Base-by-base conservation (phyloP, 352 stramenopile species). In the Stephanocyclus meneghinianus region DNA sequence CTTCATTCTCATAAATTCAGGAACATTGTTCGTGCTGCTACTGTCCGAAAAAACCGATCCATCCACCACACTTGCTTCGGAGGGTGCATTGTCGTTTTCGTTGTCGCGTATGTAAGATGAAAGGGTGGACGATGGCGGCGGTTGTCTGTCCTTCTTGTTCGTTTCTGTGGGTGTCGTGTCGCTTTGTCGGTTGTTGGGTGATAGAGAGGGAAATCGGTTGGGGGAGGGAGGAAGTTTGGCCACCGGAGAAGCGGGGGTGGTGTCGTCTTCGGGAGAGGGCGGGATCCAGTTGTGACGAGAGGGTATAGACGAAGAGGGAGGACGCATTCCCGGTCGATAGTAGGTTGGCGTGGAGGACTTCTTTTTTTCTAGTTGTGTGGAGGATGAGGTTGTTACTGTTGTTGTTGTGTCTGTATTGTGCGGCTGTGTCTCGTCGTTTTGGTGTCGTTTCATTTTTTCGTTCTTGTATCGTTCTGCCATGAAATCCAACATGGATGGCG, bases 1-100 rank as follows among this genome's bases (percentile, higher is more conserved):
- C 8, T 59, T 74, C 9, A 56, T 44, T 42, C 55, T 63, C 66
- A 74, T 65, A 59, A 66, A 74, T 51, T 74, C 66, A 15, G 66
- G 66, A 5, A 74, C 35, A 64, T 73, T 32, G 37, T 63, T 47
- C 57, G 40, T 51, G 4, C 15, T 32, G 2, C 32, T 56, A 10
- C n/a, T 18, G 53, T 48, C 21, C 0, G 62, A 62, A 45, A 45
- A 71, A 13, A 66, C 11, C 0, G 32, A 66, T 50, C 57, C 57
- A 21, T 66, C 57, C 16, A 66, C 57, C 15, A 66, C 57, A 66
- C 57, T 66, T 13, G 16, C 29, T 42, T 66, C 57, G 5, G 11
- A 44, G 15, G 63, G n/a, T 13, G 7, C 30, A 42, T 35, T 32
- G 13, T 21, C 13, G 26, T 62, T 47, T 6, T 16, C 61, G 16